Conservation (phyloP, 1,284 basidiomycete genomes). For the Sanghuangporus weigelae region DNA sequence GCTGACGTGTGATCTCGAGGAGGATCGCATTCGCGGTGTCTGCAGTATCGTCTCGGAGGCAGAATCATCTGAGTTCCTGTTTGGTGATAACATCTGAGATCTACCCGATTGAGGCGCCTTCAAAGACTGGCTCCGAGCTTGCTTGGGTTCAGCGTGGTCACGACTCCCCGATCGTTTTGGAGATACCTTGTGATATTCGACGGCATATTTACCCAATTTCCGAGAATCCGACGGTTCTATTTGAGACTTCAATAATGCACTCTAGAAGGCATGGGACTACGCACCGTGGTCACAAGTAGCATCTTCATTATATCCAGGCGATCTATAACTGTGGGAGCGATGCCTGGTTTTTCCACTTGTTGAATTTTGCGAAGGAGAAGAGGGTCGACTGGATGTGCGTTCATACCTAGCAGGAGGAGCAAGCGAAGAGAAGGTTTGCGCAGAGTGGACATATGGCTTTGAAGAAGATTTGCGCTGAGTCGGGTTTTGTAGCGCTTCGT, state of each 20-base stretch:
- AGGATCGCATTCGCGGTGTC: slow-evolving; percentile 9
- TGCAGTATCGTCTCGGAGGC: neutral
- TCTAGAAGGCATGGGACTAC: neutral
- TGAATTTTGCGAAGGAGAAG: neutral
- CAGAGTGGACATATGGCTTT: neutral
- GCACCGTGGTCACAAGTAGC: neutral
- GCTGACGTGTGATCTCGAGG: neutral
- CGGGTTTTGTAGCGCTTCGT: neutral
- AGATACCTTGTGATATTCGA: neutral
- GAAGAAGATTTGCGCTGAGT: slow-evolving; percentile 17
- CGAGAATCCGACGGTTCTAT: neutral
- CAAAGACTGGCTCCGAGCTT: neutral
- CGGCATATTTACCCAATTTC: neutral
- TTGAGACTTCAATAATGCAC: neutral
- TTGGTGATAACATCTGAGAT: neutral
- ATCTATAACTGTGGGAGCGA: neutral
- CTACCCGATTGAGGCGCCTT: neutral
- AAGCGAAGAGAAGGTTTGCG: neutral
- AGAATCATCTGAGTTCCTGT: slow-evolving; percentile 6
- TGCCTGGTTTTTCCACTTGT: neutral
- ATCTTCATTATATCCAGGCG: neutral
- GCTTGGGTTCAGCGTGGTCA: neutral
- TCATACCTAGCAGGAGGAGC: neutral
- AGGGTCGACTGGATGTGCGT: neutral
- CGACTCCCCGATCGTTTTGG: neutral